These are phyloP conservation scores for Lobosporangium transversale DNA, from an alignment of 192 early-diverging fungal species.

Conservation along the genomic window DNA sequence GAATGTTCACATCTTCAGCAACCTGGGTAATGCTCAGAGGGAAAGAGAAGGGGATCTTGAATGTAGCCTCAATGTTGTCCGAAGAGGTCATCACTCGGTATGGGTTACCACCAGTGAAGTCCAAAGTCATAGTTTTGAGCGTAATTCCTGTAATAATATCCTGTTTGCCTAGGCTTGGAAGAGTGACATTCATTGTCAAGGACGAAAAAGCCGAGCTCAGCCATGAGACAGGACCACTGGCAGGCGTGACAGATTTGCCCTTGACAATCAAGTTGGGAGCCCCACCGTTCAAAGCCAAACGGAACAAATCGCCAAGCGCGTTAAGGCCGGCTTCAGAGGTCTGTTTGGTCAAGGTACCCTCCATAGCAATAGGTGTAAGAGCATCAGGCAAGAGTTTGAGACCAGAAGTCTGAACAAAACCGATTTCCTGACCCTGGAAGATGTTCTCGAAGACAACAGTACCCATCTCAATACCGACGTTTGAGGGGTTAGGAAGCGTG, in stretches of 20 bases:
- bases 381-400: constrained; percentile 35
- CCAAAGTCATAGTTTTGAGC: constrained; percentile 65
- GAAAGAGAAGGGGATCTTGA: constrained; percentile 72
- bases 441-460: constrained; percentile 58
- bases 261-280: constrained; percentile 58
- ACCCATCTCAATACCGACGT: constrained; percentile 65
- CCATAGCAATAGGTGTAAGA: constrained; percentile 46
- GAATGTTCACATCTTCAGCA: constrained; percentile 62
- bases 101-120: constrained; percentile 55
- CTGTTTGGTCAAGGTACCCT: constrained; percentile 64
- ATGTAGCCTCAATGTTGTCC: constrained; percentile 57
- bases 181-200: constrained; percentile 60
- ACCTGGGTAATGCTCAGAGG: constrained; percentile 64
- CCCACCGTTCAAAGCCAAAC: constrained; percentile 58
- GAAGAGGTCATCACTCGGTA: constrained; percentile 62
- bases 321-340: constrained; percentile 50
- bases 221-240: constrained; percentile 59
- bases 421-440: constrained; percentile 51
- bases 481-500: constrained; percentile 59
- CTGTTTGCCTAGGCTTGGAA: constrained; percentile 55
- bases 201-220: constrained; percentile 59
- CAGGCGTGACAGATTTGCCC: constrained; percentile 62
- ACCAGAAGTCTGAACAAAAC: constrained; percentile 47
- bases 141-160: constrained; percentile 64
- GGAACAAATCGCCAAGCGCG: constrained; percentile 63